These are phyloP conservation scores for Pouteria glomerata DNA, from an alignment of 148 eudicot genomes.

Conservation along the genomic window DNA sequence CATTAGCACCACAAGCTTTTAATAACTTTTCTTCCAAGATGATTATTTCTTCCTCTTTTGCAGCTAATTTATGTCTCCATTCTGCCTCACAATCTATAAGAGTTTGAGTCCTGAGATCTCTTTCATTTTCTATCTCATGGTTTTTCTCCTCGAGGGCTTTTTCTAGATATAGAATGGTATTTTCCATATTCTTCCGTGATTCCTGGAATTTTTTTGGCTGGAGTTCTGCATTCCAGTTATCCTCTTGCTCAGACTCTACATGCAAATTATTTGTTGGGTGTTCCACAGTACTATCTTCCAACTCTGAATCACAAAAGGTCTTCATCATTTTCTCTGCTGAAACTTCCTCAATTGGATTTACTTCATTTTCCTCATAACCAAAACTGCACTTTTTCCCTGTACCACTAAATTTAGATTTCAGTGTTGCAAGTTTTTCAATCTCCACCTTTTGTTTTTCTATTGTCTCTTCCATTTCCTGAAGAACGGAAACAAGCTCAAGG, in stretches of 20 bases:
- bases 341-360: constrained; percentile 7
- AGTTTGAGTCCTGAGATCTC: constrained; percentile 24
- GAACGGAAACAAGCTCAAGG: constrained; percentile 54
- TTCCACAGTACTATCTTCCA: constrained; percentile 1
- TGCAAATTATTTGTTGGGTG: constrained; percentile 1
- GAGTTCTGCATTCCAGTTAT: constrained; percentile 16
- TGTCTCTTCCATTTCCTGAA: constrained; percentile 71
- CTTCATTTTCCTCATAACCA: constrained; percentile 3
- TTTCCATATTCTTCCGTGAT: constrained; percentile 34
- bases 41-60: constrained; percentile 37
- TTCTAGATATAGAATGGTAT: constrained; percentile 32
- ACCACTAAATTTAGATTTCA: constrained; percentile 23
- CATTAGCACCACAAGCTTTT: constrained; percentile 14
- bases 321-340: constrained; percentile 9
- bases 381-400: background rate
- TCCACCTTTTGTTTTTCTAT: constrained; percentile 56
- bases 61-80: constrained; percentile 31
- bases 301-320: constrained; percentile 9
- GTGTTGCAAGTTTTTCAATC: constrained; percentile 41
- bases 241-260: constrained; percentile 10
- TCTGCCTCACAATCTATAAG: constrained; percentile 33
- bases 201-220: constrained; percentile 31
- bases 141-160: constrained; percentile 30
- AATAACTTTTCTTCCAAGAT: constrained; percentile 32
- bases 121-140: constrained; percentile 34